Conservation (phyloP, 257 asterid genomes). For the Nicotiana otophora region DNA sequence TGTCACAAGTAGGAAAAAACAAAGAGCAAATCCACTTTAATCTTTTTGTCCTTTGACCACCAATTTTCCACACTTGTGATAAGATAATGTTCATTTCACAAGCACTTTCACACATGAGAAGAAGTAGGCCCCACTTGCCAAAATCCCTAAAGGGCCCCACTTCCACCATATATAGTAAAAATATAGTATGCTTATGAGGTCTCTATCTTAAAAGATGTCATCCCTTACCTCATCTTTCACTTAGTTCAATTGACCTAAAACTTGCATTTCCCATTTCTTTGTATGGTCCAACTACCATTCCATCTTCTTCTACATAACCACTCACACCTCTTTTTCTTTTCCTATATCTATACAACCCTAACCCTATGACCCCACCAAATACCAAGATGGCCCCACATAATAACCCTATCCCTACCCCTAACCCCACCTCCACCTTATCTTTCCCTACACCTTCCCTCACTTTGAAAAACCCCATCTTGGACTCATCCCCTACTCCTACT, state of each 20-base stretch:
- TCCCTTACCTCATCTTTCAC: conserved; percentile 63
- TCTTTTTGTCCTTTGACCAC: not conserved
- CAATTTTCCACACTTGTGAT: not conserved
- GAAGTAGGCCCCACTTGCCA: not conserved
- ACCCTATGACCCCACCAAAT: conserved; percentile 42
- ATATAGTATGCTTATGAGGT: not conserved
- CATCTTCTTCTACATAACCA: conserved; percentile 50
- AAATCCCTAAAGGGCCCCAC: not conserved
- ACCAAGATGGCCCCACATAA: conserved; percentile 50
- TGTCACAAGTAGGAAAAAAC: not conserved
- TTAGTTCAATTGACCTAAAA: conserved; percentile 80
- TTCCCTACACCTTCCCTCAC: conserved; percentile 53
- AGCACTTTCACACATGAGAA: not conserved
- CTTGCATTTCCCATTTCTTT: conserved; percentile 80
- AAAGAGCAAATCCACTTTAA: no score
- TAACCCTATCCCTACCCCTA: conserved; percentile 50
- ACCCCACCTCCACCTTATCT: conserved; percentile 30
- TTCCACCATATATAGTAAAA: not conserved
- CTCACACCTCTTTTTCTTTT: conserved; percentile 49
- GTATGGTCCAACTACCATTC: conserved; percentile 65
- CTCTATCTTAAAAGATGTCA: conserved; percentile 27
- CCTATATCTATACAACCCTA: conserved; percentile 33
- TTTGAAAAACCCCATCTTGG: conserved; percentile 72
- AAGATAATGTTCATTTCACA: not conserved
- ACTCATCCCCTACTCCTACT: conserved; percentile 48